Conservation (phyloP, 2,329 filamentous ascomycete species). For the Penicillium glabrum region DNA sequence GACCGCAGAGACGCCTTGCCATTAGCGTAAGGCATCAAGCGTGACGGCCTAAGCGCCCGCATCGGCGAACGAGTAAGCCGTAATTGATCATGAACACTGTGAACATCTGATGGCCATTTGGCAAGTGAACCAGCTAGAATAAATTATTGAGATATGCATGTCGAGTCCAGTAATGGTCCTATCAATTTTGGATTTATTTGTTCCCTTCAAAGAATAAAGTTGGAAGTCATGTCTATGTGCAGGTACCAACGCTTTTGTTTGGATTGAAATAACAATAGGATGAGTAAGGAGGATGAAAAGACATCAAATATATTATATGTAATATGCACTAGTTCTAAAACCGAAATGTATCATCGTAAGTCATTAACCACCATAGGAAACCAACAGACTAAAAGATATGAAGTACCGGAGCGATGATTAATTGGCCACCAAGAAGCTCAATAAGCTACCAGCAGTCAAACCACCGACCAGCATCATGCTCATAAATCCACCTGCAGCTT, state of each 20-base stretch:
- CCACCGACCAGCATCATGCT: slow-evolving; percentile 83
- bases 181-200: no score
- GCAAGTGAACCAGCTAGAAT: no score
- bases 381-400: neutral
- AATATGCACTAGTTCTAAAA: neutral
- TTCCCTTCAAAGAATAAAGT: no score
- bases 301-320: neutral
- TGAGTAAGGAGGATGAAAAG: neutral
- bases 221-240: neutral
- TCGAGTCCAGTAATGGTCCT: no score
- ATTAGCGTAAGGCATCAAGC: neutral
- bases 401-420: slow-evolving; percentile 1
- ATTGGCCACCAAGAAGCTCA: slow-evolving; percentile 74
- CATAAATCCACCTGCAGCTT: slow-evolving; percentile 94
- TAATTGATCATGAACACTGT: no score
- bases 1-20: neutral
- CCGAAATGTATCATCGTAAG: neutral
- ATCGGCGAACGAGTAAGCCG: no score
- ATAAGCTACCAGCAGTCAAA: slow-evolving; percentile 77
- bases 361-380: neutral
- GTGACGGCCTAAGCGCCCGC: neutral
- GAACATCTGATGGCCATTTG: no score
- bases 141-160: no score
- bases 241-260: neutral
- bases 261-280: neutral